Base-by-base conservation (phyloP, 352 stramenopile species). In the Halophytophthora batemanensis region DNA sequence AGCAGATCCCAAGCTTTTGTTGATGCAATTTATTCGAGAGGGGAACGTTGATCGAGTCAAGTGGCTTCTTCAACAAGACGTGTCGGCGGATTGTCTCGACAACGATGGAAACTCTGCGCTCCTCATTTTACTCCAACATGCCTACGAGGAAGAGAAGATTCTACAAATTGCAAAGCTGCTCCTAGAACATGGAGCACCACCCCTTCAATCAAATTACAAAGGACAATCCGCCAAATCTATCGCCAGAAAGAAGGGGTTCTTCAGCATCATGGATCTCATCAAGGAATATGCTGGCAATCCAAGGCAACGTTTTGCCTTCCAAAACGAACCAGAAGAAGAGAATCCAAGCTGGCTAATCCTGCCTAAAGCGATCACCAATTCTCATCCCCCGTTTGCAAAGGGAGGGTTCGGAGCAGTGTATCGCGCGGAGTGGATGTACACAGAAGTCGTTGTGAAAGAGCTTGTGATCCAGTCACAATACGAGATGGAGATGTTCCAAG, bases 391-490 rank as follows among this genome's bases (percentile, higher is more conserved):
- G 3, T 38, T 55, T 2, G 44, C 3, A 2, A 3, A 17, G n/a
- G 49, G 49, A 19, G 19, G 43, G 1, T 59, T 59, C 31, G 49
- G 56, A 40, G 35, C 17, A 29, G 56, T 64, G 39, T 59, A 56
- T 43, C 38, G 44, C 18, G 56, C 56, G n/a, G 55, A 47, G 11
- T 64, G 50, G 48, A 7, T 11, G 18, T 2, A 42, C 2, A 59
- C 4, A 7, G 25, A 59, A 36, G 56, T 64, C 8, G 43, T 56
- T 0, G 45, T 59, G 33, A 59, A 64, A 39, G 44, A 56, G 22
- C 23, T 64, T 6, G 13, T 38, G 2, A 38, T 52, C 0, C 42
- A 37, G 38, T n/a, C n/a, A n/a, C n/a, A n/a, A n/a, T n/a, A n/a
- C n/a, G 38, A 59, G 22, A 39, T 51, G 21, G 35, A 21, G 1